Conservation (phyloP, 2,329 filamentous ascomycete species). For the Cordyceps fumosorosea region DNA sequence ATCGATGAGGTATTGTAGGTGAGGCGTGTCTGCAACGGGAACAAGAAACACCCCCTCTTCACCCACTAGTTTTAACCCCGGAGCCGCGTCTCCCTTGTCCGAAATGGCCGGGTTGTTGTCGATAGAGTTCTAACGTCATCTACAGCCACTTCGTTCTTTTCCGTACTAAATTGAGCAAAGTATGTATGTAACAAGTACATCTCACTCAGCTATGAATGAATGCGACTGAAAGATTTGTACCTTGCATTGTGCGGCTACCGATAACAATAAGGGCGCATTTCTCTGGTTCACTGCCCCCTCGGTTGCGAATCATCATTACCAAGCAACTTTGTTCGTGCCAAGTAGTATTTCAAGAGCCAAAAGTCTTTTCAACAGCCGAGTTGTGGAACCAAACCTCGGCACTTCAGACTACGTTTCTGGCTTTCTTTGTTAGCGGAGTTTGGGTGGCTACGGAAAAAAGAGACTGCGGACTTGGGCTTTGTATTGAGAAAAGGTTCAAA, state of each 20-base stretch:
- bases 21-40: background rate
- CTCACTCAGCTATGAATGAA: background rate
- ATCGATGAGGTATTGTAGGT: background rate
- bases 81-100: background rate
- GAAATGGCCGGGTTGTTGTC: background rate
- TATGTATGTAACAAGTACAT: background rate
- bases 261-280: background rate
- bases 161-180: too few species aligned
- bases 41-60: background rate
- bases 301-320: background rate
- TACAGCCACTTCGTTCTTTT: background rate
- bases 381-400: conserved; percentile 5
- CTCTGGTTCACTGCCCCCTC: background rate
- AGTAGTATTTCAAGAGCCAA: too few species aligned
- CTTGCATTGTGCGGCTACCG: background rate
- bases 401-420: background rate
- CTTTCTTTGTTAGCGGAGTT: background rate
- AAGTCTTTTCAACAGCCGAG: background rate
- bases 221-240: background rate
- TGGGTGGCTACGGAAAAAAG: background rate
- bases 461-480: background rate
- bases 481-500: background rate
- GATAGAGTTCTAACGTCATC: conserved; percentile 10
- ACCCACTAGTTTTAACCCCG: background rate
- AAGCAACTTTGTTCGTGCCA: background rate